A percentile compares a stretch with the other conserved stretches of the same genome.
Evolutionary conservation across 1,284 basidiomycete species (phyloP).

Genomic region (Singerocomus rubriflavus): DNA sequence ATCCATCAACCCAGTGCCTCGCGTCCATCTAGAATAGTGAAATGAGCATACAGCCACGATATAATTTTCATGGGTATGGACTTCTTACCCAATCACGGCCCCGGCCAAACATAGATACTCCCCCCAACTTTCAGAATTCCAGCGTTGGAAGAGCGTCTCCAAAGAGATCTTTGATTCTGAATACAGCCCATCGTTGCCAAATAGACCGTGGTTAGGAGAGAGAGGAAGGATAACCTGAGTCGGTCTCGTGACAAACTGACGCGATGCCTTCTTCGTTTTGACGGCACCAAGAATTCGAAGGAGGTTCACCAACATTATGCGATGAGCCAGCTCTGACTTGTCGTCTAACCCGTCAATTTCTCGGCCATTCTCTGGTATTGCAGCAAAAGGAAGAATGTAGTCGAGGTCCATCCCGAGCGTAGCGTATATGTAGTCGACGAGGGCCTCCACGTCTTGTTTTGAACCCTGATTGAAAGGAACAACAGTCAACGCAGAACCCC

Average conservation of each 20-base stretch:
- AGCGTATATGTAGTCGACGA: conserved; percentile 97
- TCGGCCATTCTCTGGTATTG: conserved; percentile 96
- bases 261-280: conserved; percentile 96
- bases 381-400: conserved; percentile 97
- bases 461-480: conserved; percentile 99
- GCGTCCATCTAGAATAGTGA: conserved; percentile 71
- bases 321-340: conserved; percentile 95
- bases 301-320: conserved; percentile 95
- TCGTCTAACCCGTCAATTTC: conserved; percentile 98
- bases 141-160: conserved; percentile 97
- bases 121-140: conserved; percentile 98
- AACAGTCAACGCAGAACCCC: conserved; percentile 93
- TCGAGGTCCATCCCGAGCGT: conserved; percentile 94
- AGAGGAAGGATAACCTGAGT: conserved; percentile 97
- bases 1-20: conserved; percentile 97
- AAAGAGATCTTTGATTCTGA: conserved; percentile 98
- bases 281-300: conserved; percentile 94
- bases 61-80: conserved; percentile 2
- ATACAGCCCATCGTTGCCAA: conserved; percentile 97
- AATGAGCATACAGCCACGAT: conserved; percentile 8
- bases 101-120: conserved; percentile 98
- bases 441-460: conserved; percentile 95
- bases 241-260: conserved; percentile 94
- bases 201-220: conserved; percentile 96
- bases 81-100: conserved; percentile 87